Evolutionary conservation across 2,329 filamentous ascomycete genomes (phyloP).

Genomic region (Fusarium hainanense): DNA sequence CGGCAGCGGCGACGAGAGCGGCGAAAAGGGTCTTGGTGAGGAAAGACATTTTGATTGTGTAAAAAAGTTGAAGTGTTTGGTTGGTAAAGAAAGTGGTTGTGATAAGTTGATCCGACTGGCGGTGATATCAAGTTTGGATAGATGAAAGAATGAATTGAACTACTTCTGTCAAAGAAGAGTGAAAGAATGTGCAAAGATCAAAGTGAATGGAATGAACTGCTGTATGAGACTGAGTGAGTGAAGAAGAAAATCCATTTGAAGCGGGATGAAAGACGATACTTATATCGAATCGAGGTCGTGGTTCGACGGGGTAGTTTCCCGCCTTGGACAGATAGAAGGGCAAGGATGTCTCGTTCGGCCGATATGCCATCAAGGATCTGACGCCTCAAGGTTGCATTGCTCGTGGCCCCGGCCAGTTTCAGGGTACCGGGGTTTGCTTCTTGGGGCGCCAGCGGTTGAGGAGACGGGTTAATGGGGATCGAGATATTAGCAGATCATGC

Average conservation of each 20-base stretch:
- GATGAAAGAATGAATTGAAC: conserved; percentile 41
- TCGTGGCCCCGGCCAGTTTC: conserved; percentile 35
- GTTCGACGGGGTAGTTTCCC: conserved; percentile 20
- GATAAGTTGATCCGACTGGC: conserved; percentile 39
- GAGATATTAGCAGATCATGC: conserved; percentile 26
- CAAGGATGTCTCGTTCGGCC: conserved; percentile 27
- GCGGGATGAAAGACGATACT: conserved; percentile 16
- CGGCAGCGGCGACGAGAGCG: conserved; percentile 43
- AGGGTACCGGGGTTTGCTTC: conserved; percentile 16
- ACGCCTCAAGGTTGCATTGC: conserved; percentile 27
- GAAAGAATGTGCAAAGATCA: conserved; percentile 42
- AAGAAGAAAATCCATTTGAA: conserved; percentile 14
- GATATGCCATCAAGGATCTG: conserved; percentile 33
- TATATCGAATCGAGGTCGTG: conserved; percentile 37
- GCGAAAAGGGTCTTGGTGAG: conserved; percentile 43
- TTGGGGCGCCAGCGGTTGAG: neutral
- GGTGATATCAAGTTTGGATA: conserved; percentile 18
- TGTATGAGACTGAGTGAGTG: conserved; percentile 41
- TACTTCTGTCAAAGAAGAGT: conserved; percentile 50
- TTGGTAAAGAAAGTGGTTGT: conserved; percentile 18
- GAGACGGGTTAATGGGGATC: neutral
- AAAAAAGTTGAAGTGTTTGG: neutral
- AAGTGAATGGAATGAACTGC: conserved; percentile 47
- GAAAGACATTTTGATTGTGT: conserved; percentile 43
- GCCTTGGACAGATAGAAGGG: conserved; percentile 12